phyloP scores from a whole-genome alignment of 192 early-diverging fungal genomes.

The Coemansia sp. region DNA sequence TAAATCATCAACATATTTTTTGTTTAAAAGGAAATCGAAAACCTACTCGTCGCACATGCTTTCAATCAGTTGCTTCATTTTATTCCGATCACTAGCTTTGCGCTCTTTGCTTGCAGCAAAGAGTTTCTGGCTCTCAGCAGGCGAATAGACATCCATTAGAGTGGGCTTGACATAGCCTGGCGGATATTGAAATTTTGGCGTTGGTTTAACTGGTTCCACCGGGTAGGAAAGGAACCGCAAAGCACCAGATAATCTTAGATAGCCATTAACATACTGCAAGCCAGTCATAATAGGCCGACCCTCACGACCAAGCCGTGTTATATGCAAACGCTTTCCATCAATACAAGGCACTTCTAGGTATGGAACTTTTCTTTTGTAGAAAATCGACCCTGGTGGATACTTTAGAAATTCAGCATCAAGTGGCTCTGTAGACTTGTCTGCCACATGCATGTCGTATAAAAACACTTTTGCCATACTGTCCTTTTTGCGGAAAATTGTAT shows the following conservation, averaged over 20 bases:
- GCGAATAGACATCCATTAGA: background rate
- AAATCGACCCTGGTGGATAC: conserved; percentile 27
- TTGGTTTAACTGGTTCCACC: background rate
- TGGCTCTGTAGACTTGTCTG: conserved; percentile 4
- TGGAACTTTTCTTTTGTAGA: conserved; percentile 16
- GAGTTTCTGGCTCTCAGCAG: too few species aligned
- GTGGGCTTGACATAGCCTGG: background rate
- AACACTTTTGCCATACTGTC: conserved; percentile 12
- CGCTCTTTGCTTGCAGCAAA: background rate
- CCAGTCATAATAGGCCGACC: conserved; percentile 16
- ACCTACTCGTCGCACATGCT: background rate
- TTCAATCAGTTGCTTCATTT: background rate
- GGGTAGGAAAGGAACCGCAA: background rate
- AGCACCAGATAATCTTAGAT: conserved; percentile 6
- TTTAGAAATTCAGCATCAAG: conserved; percentile 6
- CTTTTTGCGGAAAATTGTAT: conserved; percentile 26
- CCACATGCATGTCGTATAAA: conserved; percentile 11
- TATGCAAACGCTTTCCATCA: conserved; percentile 17
- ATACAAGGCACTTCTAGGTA: conserved; percentile 37
- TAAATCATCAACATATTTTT: too few species aligned
- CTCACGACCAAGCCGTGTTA: conserved; percentile 8
- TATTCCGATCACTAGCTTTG: background rate
- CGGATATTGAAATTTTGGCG: background rate
- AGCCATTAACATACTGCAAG: conserved; percentile 19
- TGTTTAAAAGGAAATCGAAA: too few species aligned